Evolutionary conservation across 352 stramenopile genomes (phyloP).

Genomic region (Phytophthora macrochlamydospora): DNA sequence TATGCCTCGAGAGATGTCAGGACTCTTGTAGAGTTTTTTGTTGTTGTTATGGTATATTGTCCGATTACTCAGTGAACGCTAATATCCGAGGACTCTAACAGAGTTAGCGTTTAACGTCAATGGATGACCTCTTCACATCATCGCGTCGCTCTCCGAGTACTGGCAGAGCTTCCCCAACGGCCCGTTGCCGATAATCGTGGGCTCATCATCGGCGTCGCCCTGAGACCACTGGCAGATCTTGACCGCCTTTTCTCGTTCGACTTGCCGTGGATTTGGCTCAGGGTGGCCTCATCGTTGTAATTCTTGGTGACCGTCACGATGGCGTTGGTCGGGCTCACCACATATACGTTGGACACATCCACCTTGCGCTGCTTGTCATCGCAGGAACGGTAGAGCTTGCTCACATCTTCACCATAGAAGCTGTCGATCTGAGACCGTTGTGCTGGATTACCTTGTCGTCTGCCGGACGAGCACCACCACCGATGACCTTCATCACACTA

Average conservation of each 20-base stretch:
- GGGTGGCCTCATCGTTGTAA: slow-evolving; percentile 33
- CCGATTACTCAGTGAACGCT: slow-evolving; percentile 3
- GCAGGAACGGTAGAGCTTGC: slow-evolving; percentile 26
- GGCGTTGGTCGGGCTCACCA: slow-evolving; percentile 30
- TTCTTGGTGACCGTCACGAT: slow-evolving; percentile 51
- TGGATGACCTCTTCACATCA: slow-evolving; percentile 25
- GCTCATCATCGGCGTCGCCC: slow-evolving; percentile 19
- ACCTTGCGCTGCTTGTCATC: slow-evolving; percentile 33
- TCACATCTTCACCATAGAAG: slow-evolving; percentile 13
- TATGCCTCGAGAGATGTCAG: too few species aligned
- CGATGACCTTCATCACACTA: slow-evolving; percentile 33
- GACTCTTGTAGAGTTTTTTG: too few species aligned
- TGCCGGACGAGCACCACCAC: slow-evolving; percentile 37
- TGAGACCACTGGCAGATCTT: slow-evolving; percentile 34
- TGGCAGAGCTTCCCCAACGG: slow-evolving; percentile 18
- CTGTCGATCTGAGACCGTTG: slow-evolving; percentile 10
- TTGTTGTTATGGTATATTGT: background rate
- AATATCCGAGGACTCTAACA: background rate
- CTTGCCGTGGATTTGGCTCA: slow-evolving; percentile 37
- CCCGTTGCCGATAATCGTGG: slow-evolving; percentile 33
- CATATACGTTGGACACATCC: slow-evolving; percentile 40
- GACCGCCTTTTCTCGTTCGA: slow-evolving; percentile 13
- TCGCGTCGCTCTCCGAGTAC: slow-evolving; percentile 23
- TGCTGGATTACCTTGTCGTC: slow-evolving; percentile 41
- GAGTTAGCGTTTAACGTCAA: too few species aligned